Base-by-base conservation (phyloP, 2,329 filamentous ascomycete species). In the Scedosporium dehoogii region DNA sequence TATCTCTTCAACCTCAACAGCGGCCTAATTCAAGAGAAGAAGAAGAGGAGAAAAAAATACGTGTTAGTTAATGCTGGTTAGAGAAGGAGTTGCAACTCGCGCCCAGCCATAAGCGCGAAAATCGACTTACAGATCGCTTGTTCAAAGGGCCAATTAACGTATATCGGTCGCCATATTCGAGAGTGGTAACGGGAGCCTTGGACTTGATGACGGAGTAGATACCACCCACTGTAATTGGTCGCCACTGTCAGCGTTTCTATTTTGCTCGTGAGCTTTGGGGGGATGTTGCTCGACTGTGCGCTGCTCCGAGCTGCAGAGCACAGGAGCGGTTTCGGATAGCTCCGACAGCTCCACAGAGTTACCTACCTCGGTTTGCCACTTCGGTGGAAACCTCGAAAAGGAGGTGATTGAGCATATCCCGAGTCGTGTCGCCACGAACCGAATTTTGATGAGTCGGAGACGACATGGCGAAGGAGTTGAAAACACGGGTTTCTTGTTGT, bases 191-290 rank as follows among this genome's bases (percentile, higher is more conserved):
- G 59, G 94, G 93, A 44, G 94, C 93, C 77, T 99, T 99, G 65
- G 94, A 99, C 78, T 99, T 99, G 77, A 99, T 87, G 67, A 99
- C 94, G 16, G 93, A 97, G 81, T 99, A 99, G 78, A 99, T 99
- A 70, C 94, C 94, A 72, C 94, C 94, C 65, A 99, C 94, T 96
- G 63, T 57, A 33, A 1, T 56, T 38, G 21, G 12, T 55, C 23
- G 18, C 23, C 51, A 29, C 6, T 18, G 16, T 53, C 33, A 38
- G 33, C 33, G 9, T 10, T 38, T 38, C 33, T 38, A 38, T 38
- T 38, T 14, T 38, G 10, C 33, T 38, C 33, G 10, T 38, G 9
- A 38, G 6, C 9, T 3, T 38, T 38, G 9, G 33, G 33, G 10
- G 9, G 33, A 38, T 38, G 33, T 38, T 38, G 33, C 29, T 23